A percentile compares a stretch with the other conserved stretches of the same genome.
Evolutionary conservation across 768 basidiomycete species (phyloP).

Genomic region (Mycena belliarum): DNA sequence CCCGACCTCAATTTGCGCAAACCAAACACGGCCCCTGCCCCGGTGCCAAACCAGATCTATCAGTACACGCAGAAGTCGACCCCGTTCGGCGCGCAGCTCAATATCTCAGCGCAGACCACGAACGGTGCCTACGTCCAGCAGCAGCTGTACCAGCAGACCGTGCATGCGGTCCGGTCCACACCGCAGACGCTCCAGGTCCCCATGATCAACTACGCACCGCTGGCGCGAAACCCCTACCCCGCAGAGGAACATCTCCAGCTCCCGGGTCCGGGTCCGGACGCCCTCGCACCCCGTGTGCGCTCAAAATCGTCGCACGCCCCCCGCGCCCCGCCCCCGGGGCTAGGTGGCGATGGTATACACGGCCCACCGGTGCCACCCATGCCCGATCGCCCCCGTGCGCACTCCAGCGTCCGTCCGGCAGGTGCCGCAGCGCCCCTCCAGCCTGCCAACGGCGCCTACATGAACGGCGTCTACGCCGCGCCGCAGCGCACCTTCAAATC

Average conservation of each 20-base stretch:
- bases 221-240: slow-evolving; percentile 17
- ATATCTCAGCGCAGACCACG: slow-evolving; percentile 5
- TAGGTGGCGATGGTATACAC: not conserved
- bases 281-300: not conserved
- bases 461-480: slow-evolving; percentile 7
- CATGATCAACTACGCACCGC: not conserved
- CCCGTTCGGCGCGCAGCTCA: slow-evolving; percentile 3
- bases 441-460: slow-evolving; percentile 2
- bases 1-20: not conserved
- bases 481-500: not conserved
- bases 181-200: slow-evolving; percentile 10
- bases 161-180: not conserved
- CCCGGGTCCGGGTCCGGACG: not conserved
- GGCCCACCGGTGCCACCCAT: slow-evolving; percentile 7
- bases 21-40: not conserved
- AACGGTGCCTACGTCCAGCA: slow-evolving; percentile 11
- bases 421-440: slow-evolving; percentile 10
- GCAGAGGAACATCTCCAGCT: not conserved
- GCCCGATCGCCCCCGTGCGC: not conserved
- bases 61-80: slow-evolving; percentile 5
- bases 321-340: not conserved
- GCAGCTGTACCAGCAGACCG: not conserved
- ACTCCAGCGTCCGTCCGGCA: slow-evolving; percentile 1
- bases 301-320: slow-evolving; percentile 7
- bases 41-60: not conserved